Base-by-base conservation (phyloP, 1,284 basidiomycete genomes). In the Leucocoprinus gongylophorus region DNA sequence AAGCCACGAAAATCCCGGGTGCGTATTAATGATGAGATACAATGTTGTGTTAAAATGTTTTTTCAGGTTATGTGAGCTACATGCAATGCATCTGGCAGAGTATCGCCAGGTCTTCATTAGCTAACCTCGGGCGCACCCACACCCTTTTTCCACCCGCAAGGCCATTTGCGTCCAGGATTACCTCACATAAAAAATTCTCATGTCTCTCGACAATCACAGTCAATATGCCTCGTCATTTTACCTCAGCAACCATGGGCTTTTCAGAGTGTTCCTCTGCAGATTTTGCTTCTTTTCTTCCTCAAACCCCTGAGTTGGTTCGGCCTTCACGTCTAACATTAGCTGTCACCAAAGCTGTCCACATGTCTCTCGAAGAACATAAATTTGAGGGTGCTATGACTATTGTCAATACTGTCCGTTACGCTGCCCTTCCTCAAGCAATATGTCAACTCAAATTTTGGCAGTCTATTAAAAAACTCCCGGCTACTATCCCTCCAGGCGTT, bases 71-170 rank as follows among this genome's bases (percentile, higher is more conserved):
- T 79, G 76, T 74, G 62, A 71, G 64, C 66, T 74, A 70, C 74
- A 83, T 83, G 81, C 79, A 69, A 82, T 81, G 80, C 72, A 72
- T 67, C 67, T 74, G 72, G 74, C 73, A 70, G 54, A 70, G 63
- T 60, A 63, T 70, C 62, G 69, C 74, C 71, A 76, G 67, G 67
- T 62, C 61, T 51, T 55, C 46, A 50, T 49, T 50, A 53, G 51
- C 51, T 53, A 48, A 46, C 52, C 47, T 50, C 21, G 46, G 47
- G 35, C 40, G 46, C 39, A 42, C 26, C 28, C 32, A 42, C 21
- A 32, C 47, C 45, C 13, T 40, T 41, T 56, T 53, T 43, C 50
- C 54, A 20, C 32, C 39, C 33, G 10, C 49, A 43, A 44, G n/a
- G 21, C 18, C 15, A 12, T 17, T 33, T 23, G 13, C 30, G 20